Percentiles rank a stretch among this genome's conserved stretches.
phyloP scores from a whole-genome alignment of 371 early-diverging fungal species.

The Dinochytrium kinnereticum region DNA sequence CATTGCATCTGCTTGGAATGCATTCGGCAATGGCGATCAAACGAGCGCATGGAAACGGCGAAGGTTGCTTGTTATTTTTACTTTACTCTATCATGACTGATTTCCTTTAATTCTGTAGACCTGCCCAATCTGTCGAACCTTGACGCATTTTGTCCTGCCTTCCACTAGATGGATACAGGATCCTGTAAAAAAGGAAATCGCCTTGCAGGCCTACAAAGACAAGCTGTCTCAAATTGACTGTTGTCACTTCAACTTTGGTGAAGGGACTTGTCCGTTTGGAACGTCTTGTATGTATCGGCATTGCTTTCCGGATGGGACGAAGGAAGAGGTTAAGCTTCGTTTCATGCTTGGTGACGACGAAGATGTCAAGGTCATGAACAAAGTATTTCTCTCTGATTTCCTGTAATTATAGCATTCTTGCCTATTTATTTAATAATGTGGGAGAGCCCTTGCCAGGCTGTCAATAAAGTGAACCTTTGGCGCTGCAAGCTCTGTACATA shows the following conservation, averaged over 20 bases:
- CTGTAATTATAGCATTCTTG: too few relatives aligned
- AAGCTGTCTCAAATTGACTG: slow-evolving; percentile 59
- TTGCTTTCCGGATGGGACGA: neutral
- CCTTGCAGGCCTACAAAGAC: slow-evolving; percentile 55
- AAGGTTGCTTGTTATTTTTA: slow-evolving; percentile 40
- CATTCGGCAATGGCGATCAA: slow-evolving; percentile 59
- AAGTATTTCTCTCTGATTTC: neutral
- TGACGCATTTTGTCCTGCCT: slow-evolving; percentile 59
- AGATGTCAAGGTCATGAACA: neutral
- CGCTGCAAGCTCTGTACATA: too few relatives aligned
- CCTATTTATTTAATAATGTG: too few relatives aligned
- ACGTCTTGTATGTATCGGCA: slow-evolving; percentile 63
- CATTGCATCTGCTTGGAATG: slow-evolving; percentile 65
- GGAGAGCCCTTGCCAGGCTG: too few relatives aligned
- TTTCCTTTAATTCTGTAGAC: slow-evolving; percentile 20
- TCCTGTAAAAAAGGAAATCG: slow-evolving; percentile 46
- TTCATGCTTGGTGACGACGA: neutral
- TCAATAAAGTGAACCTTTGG: too few relatives aligned
- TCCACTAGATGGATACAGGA: slow-evolving; percentile 54
- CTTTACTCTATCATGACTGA: neutral
- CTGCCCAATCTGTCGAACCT: slow-evolving; percentile 54
- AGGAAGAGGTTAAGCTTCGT: neutral
- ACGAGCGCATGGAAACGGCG: slow-evolving; percentile 48
- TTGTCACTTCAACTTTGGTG: slow-evolving; percentile 56
- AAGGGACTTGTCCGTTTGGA: slow-evolving; percentile 64